phyloP scores from a whole-genome alignment of 148 eudicot species.

The Drosera capensis region DNA sequence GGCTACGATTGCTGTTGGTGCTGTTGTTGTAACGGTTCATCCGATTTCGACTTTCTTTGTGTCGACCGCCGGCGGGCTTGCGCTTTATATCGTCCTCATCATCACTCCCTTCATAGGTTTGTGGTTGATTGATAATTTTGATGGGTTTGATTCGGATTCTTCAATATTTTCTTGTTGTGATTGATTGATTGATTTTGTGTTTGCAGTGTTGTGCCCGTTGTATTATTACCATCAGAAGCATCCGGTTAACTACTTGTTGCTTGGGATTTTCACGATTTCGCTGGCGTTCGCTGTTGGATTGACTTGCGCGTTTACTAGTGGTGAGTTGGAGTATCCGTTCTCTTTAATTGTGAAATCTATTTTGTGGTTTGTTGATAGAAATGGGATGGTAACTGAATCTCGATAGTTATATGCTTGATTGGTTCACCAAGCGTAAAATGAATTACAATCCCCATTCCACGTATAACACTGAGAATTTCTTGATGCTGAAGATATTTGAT shows the following conservation, averaged over 20 bases:
- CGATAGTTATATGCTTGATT: too few relatives aligned
- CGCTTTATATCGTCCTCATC: slow-evolving; percentile 49
- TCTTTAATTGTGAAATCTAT: neutral
- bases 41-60: slow-evolving; percentile 49
- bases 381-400: too few relatives aligned
- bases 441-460: too few relatives aligned
- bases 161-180: neutral
- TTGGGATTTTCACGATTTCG: slow-evolving; percentile 44
- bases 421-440: too few relatives aligned
- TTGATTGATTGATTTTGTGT: neutral
- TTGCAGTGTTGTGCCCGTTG: slow-evolving; percentile 49
- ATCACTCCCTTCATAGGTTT: slow-evolving; percentile 58
- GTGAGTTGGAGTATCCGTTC: slow-evolving; percentile 11
- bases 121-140: neutral
- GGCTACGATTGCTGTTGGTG: slow-evolving; percentile 52
- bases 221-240: slow-evolving; percentile 38
- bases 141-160: neutral
- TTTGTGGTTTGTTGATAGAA: neutral
- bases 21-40: slow-evolving; percentile 48
- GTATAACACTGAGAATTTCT: too few relatives aligned
- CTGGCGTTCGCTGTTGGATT: slow-evolving; percentile 39
- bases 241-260: slow-evolving; percentile 52
- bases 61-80: slow-evolving; percentile 43
- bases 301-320: slow-evolving; percentile 48
- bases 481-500: too few relatives aligned